These are phyloP conservation scores for Leccinum sublutescens DNA, from an alignment of 768 basidiomycete species.

Conservation along the genomic window DNA sequence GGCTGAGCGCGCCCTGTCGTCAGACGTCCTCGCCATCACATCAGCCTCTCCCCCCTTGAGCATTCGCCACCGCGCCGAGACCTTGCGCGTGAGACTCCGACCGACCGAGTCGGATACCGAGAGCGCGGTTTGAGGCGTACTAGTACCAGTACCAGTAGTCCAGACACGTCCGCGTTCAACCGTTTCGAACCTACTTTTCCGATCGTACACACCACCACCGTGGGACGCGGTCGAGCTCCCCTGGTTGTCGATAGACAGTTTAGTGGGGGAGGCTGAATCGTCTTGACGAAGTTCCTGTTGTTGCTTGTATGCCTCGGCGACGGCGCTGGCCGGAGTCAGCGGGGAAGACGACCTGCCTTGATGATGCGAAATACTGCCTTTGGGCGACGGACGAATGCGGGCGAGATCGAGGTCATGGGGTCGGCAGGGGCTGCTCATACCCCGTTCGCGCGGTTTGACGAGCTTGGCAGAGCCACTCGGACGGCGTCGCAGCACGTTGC, in stretches of 20 bases:
- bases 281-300: constrained; percentile 35
- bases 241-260: constrained; percentile 30
- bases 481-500: constrained; percentile 34
- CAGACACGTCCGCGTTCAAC: neutral
- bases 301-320: constrained; percentile 46
- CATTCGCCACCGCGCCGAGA: constrained; percentile 37
- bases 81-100: constrained; percentile 34
- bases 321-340: constrained; percentile 46
- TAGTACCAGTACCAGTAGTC: neutral
- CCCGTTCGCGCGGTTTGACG: constrained; percentile 13
- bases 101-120: constrained; percentile 14
- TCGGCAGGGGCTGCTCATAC: neutral
- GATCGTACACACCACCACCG: constrained; percentile 12
- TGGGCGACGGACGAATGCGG: neutral
- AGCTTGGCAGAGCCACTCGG: constrained; percentile 29
- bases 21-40: constrained; percentile 8
- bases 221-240: constrained; percentile 10
- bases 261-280: constrained; percentile 6
- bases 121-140: constrained; percentile 1
- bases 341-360: neutral
- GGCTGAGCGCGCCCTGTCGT: constrained; percentile 20
- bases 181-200: constrained; percentile 11
- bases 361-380: neutral
- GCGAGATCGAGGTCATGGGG: neutral
- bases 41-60: neutral